phyloP scores from a whole-genome alignment of 208 protist genomes.

The Trypanosoma melophagium region DNA sequence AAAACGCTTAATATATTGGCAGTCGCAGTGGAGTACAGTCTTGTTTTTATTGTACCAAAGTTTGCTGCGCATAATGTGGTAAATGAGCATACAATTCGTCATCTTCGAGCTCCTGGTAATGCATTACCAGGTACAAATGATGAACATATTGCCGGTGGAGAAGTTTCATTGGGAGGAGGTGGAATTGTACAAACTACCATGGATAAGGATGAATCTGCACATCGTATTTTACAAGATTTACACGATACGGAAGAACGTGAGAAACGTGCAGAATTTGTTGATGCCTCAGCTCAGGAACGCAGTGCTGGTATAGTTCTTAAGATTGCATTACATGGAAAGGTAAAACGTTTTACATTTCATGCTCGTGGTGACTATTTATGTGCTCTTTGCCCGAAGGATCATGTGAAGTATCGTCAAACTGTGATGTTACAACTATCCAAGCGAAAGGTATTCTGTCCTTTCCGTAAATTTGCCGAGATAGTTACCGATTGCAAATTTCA shows the following conservation, averaged over 20 bases:
- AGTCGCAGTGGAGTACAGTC: constrained; percentile 82
- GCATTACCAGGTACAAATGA: constrained; percentile 8
- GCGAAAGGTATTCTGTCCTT: constrained; percentile 90
- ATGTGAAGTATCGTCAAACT: constrained; percentile 92
- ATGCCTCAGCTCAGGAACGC: constrained; percentile 70
- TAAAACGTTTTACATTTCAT: constrained; percentile 91
- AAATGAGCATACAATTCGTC: constrained; percentile 89
- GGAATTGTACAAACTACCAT: constrained; percentile 80
- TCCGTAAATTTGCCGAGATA: constrained; percentile 90
- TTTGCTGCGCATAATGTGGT: constrained; percentile 78
- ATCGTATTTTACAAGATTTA: constrained; percentile 70
- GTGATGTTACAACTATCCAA: constrained; percentile 93
- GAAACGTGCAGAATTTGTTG: constrained; percentile 88
- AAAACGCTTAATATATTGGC: constrained; percentile 88
- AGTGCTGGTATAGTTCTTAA: constrained; percentile 87
- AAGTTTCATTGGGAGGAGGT: constrained; percentile 64
- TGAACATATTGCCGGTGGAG: constrained; percentile 37
- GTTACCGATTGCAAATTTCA: constrained; percentile 97
- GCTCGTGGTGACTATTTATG: constrained; percentile 89
- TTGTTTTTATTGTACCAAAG: constrained; percentile 88
- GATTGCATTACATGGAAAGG: constrained; percentile 85
- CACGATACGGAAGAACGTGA: constrained; percentile 85
- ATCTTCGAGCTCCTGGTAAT: constrained; percentile 72
- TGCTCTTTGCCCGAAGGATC: constrained; percentile 90
- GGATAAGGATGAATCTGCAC: constrained; percentile 78